These are phyloP conservation scores for Plasmodium gaboni DNA, from an alignment of 169 alveolate species.

Conservation along the genomic window DNA sequence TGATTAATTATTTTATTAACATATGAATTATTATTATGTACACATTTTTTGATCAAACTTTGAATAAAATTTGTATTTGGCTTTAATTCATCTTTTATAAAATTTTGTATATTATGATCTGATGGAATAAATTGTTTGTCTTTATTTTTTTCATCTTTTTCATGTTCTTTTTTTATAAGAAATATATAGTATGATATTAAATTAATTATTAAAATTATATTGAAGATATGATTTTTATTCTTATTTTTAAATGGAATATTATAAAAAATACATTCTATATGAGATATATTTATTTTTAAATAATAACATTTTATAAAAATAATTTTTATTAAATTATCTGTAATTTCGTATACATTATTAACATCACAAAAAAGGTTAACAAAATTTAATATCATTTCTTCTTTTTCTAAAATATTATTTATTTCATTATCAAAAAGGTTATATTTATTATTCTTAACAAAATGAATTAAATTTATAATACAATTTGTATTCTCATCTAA, in stretches of 20 bases:
- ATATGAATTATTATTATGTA: neutral
- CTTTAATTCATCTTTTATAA: neutral
- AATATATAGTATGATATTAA: constrained; percentile 49
- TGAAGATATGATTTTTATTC: constrained; percentile 25
- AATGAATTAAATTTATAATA: constrained; percentile 8
- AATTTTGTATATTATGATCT: neutral
- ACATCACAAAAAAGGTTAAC: constrained; percentile 8
- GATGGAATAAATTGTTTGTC: neutral
- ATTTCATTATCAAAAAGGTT: constrained; percentile 15
- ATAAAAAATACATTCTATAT: constrained; percentile 15
- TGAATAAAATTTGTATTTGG: neutral
- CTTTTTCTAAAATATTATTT: constrained; percentile 13
- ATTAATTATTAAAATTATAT: constrained; percentile 26
- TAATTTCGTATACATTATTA: constrained; percentile 31
- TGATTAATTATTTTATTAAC: neutral
- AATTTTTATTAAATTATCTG: constrained; percentile 45
- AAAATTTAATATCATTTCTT: constrained; percentile 19
- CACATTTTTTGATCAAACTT: neutral
- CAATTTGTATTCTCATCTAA: neutral
- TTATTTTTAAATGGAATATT: neutral
- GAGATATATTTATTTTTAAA: constrained; percentile 7
- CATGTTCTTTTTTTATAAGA: constrained; percentile 25
- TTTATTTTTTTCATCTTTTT: constrained; percentile 19
- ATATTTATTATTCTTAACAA: constrained; percentile 53
- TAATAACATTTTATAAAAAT: constrained; percentile 20